phyloP scores from a whole-genome alignment of 2,329 filamentous ascomycete species.

The Epichloe baconii region DNA sequence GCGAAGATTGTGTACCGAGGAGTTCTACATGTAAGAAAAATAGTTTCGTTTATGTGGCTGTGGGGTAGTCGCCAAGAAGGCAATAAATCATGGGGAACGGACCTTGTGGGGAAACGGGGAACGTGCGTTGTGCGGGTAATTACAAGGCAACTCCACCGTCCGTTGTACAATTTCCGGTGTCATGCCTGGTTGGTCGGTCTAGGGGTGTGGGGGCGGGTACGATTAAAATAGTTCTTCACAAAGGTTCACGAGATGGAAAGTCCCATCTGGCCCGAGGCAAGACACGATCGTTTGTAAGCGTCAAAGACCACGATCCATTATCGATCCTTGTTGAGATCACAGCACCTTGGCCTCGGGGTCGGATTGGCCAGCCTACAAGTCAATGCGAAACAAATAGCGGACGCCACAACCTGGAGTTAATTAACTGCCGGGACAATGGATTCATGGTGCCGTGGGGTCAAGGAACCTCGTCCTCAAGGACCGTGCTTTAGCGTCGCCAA shows the following conservation, averaged over 20 bases:
- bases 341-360: background rate
- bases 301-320: background rate
- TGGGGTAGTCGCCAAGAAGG: background rate
- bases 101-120: background rate
- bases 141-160: too few relatives aligned
- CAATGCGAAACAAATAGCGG: background rate
- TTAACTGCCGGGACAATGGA: background rate
- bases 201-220: too few relatives aligned
- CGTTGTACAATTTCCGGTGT: background rate
- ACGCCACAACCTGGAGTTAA: background rate
- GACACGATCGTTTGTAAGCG: background rate
- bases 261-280: too few relatives aligned
- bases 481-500: background rate
- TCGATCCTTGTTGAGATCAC: background rate
- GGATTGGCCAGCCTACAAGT: background rate
- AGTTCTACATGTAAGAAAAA: background rate
- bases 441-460: background rate
- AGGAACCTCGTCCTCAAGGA: background rate
- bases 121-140: background rate
- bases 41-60: background rate
- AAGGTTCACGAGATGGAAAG: background rate
- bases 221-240: too few relatives aligned
- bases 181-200: too few relatives aligned
- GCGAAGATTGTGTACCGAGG: background rate
- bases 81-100: background rate